Percentiles rank a stretch among this genome's conserved stretches.
Conservation (phyloP, 2,329 filamentous ascomycete genomes). For the Ascochyta clinopodiicola region DNA sequence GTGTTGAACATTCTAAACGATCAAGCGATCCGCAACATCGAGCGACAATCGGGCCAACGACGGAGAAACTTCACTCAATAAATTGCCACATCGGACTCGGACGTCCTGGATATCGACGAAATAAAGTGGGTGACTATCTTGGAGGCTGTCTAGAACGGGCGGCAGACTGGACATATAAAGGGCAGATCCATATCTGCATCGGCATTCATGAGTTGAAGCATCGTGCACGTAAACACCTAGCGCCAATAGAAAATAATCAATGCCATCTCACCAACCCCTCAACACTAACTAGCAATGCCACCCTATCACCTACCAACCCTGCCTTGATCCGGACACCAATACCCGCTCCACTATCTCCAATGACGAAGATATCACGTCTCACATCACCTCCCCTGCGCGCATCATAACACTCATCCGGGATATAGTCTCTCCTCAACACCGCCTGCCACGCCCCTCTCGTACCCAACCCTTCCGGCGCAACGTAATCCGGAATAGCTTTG, state of each 20-base stretch:
- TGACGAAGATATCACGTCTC: slow-evolving; percentile 31
- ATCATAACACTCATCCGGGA: slow-evolving; percentile 25
- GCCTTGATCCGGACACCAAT: slow-evolving; percentile 30
- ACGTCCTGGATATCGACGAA: no score
- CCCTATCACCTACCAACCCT: slow-evolving; percentile 27
- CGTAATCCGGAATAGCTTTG: slow-evolving; percentile 21
- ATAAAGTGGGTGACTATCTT: no score
- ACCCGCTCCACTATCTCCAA: slow-evolving; percentile 21
- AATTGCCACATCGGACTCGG: no score
- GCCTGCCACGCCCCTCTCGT: slow-evolving; percentile 21
- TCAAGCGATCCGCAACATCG: no score
- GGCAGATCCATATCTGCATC: no score
- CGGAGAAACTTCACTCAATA: no score
- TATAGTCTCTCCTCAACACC: slow-evolving; percentile 17
- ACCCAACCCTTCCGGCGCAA: slow-evolving; percentile 14
- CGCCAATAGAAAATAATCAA: background rate
- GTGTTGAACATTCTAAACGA: no score
- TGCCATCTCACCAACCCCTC: slow-evolving; percentile 31
- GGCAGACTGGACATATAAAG: no score
- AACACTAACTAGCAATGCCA: slow-evolving; percentile 28
- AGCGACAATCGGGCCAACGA: no score
- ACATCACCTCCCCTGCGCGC: slow-evolving; percentile 20
- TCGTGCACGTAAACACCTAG: background rate
- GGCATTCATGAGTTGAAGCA: background rate
- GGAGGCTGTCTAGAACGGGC: no score